These are phyloP conservation scores for Huntiella bhutanensis DNA, from an alignment of 2,329 filamentous ascomycete genomes.

Conservation along the genomic window DNA sequence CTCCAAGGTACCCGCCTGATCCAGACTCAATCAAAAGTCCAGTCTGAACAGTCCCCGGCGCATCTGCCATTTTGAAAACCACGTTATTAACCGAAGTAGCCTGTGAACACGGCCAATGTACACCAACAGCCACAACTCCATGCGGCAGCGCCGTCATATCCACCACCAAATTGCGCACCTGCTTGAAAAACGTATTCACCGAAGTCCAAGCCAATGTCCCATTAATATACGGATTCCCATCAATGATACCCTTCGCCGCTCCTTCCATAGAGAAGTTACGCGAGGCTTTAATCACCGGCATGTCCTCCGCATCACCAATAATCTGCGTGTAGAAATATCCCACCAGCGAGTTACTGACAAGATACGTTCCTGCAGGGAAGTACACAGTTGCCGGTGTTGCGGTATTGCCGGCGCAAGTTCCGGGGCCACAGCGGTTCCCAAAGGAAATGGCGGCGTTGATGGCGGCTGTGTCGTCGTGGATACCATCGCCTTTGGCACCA, in stretches of 20 bases:
- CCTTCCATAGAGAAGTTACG: conserved; percentile 23
- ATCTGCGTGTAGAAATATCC: conserved; percentile 68
- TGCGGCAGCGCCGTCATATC: conserved; percentile 33
- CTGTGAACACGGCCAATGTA: conserved; percentile 53
- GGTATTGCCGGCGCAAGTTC: conserved; percentile 15
- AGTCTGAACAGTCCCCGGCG: conserved; percentile 28
- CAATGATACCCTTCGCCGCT: conserved; percentile 23
- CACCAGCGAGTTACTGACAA: conserved; percentile 50
- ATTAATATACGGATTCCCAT: conserved; percentile 27
- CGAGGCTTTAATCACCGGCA: conserved; percentile 36
- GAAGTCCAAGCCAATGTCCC: conserved; percentile 28
- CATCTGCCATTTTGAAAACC: conserved; percentile 30
- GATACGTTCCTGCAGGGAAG: conserved; percentile 38
- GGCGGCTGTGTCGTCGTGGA: conserved; percentile 20
- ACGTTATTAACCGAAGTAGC: conserved; percentile 41
- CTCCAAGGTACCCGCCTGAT: conserved; percentile 47
- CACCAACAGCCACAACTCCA: conserved; percentile 27
- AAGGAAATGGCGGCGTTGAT: conserved; percentile 20
- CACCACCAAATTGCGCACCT: conserved; percentile 37
- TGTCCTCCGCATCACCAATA: conserved; percentile 45
- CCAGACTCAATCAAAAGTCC: conserved; percentile 47
- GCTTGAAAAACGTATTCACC: conserved; percentile 41
- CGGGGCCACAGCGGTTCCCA: conserved; percentile 25
- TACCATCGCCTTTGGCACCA: conserved; percentile 22
- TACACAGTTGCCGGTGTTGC: conserved; percentile 22